These are phyloP conservation scores for Venturia nashicola DNA, from an alignment of 2,329 filamentous ascomycete species.

Conservation along the genomic window DNA sequence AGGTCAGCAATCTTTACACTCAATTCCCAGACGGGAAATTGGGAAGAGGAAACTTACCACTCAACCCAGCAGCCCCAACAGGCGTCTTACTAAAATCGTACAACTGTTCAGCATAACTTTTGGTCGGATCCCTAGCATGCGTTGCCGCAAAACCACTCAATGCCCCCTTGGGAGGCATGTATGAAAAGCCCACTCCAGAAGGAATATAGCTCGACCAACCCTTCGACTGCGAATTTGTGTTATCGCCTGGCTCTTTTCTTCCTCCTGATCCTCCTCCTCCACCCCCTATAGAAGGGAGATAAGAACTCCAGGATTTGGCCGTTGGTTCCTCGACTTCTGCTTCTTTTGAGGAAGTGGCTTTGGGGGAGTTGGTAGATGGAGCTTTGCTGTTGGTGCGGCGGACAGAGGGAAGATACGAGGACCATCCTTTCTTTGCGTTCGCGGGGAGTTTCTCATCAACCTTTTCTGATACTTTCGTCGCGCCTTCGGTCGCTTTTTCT, in stretches of 20 bases:
- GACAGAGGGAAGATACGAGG: constrained; percentile 27
- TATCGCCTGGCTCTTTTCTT: constrained; percentile 13
- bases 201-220: constrained; percentile 36
- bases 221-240: constrained; percentile 21
- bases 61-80: constrained; percentile 34
- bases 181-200: constrained; percentile 35
- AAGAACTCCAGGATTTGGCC: constrained; percentile 11
- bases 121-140: constrained; percentile 33
- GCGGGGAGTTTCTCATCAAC: constrained; percentile 6
- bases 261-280: constrained; percentile 12
- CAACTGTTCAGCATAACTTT: constrained; percentile 36
- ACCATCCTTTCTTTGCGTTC: constrained; percentile 16
- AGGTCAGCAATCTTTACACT: neutral
- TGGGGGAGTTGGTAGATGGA: neutral
- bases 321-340: neutral
- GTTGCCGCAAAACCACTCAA: constrained; percentile 32
- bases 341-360: neutral
- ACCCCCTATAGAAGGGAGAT: constrained; percentile 9
- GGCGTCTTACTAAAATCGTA: constrained; percentile 39
- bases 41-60: constrained; percentile 19
- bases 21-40: neutral
- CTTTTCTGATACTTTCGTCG: neutral
- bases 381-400: neutral
- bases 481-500: neutral
- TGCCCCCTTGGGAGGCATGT: constrained; percentile 31